Evolutionary conservation across 164 flowering plant genomes (phyloP), one percentile per base, ranked within the genome.

Genomic region (Chloranthus sessilifolius): DNA sequence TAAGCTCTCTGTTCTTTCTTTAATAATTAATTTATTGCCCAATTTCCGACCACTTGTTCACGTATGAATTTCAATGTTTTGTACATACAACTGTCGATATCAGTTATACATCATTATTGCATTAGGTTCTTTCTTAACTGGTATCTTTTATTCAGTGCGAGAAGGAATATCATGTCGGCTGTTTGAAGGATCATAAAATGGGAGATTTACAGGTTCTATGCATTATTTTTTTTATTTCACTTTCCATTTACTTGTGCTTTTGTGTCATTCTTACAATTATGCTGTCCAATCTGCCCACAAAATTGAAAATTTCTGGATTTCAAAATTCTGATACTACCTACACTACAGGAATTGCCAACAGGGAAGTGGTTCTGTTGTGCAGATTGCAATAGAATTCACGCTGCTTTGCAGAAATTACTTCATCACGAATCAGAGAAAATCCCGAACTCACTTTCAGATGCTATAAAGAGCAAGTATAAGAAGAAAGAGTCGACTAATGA

Each of bases 291-390:
- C 15, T n/a, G n/a, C n/a, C n/a, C n/a, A n/a, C 37, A 23, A 7
- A 3, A 40, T 44, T 2, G 1, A 23, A 16, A 14, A 31, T 22
- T 44, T 44, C 16, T 39, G 35, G 20, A 35, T 27, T 17, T 35
- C 54, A 16, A 44, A 28, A 40, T 53, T n/a, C 9, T 24, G 29
- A 28, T 16, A 19, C 33, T 20, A 40, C 25, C 22, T 46, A 2
- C 28, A 21, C 48, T 42, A 66, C 82, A 94, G 99, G 95, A 81
- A 75, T 45, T 86, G 58, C 99, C 99, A 7, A 50, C 70, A 42
- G 97, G 82, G 16, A 67, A 81, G 40, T 94, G 99, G 99, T 88
- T 94, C 67, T 94, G 99, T 49, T 69, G 74, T 57, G 3, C 11
- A 3, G 80, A 70, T 0, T 94, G 99, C 75, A 55, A 40, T 22